A percentile compares a stretch with the other conserved stretches of the same genome.
phyloP scores from a whole-genome alignment of 768 basidiomycete genomes.

The Mycena sanguinolenta region DNA sequence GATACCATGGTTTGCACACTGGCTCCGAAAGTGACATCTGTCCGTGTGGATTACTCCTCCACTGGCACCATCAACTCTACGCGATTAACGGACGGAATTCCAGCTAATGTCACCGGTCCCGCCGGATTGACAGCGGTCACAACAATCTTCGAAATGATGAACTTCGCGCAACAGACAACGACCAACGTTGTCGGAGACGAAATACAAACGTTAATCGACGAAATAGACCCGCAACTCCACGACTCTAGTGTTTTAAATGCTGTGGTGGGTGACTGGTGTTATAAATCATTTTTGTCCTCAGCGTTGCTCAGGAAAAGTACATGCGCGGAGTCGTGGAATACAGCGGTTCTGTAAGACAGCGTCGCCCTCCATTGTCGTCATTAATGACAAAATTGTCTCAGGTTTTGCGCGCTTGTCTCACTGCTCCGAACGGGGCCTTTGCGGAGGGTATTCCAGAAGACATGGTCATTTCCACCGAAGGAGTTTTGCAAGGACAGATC shows the following conservation, averaged over 20 bases:
- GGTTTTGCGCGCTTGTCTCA: background rate
- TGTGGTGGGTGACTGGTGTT: too few relatives aligned
- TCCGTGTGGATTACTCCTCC: background rate
- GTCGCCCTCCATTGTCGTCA: background rate
- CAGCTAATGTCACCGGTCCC: background rate
- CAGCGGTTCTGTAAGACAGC: background rate
- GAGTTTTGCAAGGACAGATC: background rate
- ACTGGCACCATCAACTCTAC: background rate
- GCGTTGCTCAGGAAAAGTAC: background rate
- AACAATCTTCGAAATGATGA: background rate
- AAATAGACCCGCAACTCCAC: too few relatives aligned
- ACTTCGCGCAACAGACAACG: background rate
- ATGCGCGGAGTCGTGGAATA: background rate
- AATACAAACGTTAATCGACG: background rate
- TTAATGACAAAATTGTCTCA: background rate
- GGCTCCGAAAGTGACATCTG: background rate
- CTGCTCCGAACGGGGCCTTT: background rate
- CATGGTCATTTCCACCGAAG: background rate
- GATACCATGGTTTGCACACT: conserved; percentile 1
- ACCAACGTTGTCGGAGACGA: background rate
- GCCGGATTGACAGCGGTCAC: background rate
- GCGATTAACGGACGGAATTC: background rate
- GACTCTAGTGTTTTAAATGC: too few relatives aligned
- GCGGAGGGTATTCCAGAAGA: background rate
- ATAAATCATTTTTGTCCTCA: background rate